A percentile compares a stretch with the other conserved stretches of the same genome.
phyloP scores from a whole-genome alignment of 306 rosid genomes.

The Trichosanthes truncata region DNA sequence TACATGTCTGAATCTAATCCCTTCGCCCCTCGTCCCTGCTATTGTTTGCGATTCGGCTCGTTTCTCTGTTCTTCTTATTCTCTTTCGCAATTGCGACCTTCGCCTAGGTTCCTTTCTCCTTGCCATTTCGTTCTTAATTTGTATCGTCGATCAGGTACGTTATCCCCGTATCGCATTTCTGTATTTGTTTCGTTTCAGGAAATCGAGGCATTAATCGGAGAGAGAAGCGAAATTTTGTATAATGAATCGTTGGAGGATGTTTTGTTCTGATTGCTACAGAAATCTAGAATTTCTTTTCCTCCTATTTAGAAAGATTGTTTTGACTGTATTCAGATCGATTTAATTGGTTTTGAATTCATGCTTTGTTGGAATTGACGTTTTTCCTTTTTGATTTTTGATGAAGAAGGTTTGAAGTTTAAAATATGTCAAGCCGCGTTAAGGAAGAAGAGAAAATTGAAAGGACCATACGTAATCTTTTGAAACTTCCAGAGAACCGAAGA shows the following conservation, averaged over 20 bases:
- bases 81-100: background rate
- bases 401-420: constrained; percentile 10
- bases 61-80: constrained; percentile 2
- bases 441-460: constrained; percentile 67
- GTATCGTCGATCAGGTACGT: background rate
- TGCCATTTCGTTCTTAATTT: background rate
- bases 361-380: background rate
- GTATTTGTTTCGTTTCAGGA: background rate
- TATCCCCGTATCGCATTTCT: background rate
- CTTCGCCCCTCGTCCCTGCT: background rate
- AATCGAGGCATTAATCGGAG: background rate
- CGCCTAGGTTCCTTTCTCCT: background rate
- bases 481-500: constrained; percentile 66
- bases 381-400: constrained; percentile 9
- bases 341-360: background rate
- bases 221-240: background rate
- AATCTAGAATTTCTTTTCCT: background rate
- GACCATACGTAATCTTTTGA: constrained; percentile 51
- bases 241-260: background rate
- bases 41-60: background rate
- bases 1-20: background rate
- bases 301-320: background rate
- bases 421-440: constrained; percentile 47
- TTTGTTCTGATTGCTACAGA: background rate
- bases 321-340: background rate